Evolutionary conservation across 495 filamentous ascomycete genomes (phyloP).

Genomic region (Cercophora samala): DNA sequence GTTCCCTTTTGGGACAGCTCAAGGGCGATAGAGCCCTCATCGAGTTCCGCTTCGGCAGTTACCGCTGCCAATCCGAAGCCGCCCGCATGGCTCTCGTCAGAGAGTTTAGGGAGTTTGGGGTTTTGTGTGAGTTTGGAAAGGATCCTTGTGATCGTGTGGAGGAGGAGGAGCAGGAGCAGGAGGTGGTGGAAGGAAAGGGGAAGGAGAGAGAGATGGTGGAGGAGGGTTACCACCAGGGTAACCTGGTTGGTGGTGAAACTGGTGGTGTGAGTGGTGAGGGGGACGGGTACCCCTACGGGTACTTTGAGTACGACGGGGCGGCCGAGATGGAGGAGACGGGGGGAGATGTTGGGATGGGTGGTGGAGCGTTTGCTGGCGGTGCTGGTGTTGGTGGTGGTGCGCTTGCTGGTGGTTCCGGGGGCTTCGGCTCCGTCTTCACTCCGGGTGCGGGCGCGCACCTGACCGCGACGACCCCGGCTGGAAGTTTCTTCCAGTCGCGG

Average conservation of each 20-base stretch:
- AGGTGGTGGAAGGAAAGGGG: background rate
- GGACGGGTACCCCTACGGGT: too few species aligned
- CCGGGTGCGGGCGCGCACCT: background rate
- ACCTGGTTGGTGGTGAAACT: background rate
- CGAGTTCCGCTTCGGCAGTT: constrained; percentile 45
- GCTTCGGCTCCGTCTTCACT: background rate
- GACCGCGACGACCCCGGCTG: background rate
- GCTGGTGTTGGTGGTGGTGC: background rate
- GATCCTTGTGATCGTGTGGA: constrained; percentile 4
- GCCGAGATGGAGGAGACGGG: too few species aligned
- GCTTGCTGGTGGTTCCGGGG: background rate
- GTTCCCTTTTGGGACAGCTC: constrained; percentile 28
- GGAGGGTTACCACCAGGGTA: background rate
- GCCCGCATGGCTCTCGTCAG: constrained; percentile 35
- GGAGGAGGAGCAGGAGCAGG: too few species aligned
- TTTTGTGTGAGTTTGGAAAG: constrained; percentile 27
- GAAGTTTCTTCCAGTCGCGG: background rate
- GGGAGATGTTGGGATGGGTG: too few species aligned
- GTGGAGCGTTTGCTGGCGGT: too few species aligned
- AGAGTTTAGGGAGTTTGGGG: constrained; percentile 30
- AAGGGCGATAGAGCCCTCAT: constrained; percentile 16
- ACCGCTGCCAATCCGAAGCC: constrained; percentile 41
- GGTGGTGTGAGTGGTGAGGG: background rate
- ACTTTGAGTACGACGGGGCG: too few species aligned
- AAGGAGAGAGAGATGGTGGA: background rate